Conservation (phyloP, 2,329 filamentous ascomycete species). For the Fusarium pseudograminearum region DNA sequence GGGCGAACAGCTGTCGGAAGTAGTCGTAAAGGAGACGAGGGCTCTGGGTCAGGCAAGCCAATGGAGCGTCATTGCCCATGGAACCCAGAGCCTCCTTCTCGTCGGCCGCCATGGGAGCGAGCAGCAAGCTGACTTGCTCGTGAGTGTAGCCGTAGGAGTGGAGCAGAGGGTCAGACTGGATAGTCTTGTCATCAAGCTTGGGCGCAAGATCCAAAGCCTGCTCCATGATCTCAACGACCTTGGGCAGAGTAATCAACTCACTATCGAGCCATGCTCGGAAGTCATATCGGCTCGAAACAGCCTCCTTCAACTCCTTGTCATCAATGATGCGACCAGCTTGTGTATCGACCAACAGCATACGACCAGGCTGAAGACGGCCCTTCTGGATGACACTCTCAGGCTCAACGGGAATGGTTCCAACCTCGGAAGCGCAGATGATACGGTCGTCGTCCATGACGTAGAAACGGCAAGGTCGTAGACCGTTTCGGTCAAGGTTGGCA, state of each 20-base stretch:
- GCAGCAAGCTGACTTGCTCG: conserved; percentile 91
- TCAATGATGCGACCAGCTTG: conserved; percentile 91
- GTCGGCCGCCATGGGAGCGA: conserved; percentile 96
- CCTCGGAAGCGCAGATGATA: conserved; percentile 96
- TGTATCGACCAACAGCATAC: conserved; percentile 96
- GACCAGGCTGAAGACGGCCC: conserved; percentile 91
- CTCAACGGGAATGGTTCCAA: conserved; percentile 91
- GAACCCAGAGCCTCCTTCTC: conserved; percentile 97
- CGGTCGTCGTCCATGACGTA: conserved; percentile 97
- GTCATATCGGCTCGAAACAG: conserved; percentile 86
- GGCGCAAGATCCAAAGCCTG: conserved; percentile 72
- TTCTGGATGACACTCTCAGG: conserved; percentile 92
- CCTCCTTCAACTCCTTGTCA: conserved; percentile 89
- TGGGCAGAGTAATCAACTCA: conserved; percentile 84
- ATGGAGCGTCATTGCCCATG: conserved; percentile 96
- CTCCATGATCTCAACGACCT: conserved; percentile 73
- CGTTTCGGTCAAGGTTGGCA: conserved; percentile 96
- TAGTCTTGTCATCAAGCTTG: conserved; percentile 73
- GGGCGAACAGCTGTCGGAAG: conserved; percentile 96
- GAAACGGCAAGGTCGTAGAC: conserved; percentile 93
- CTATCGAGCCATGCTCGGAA: conserved; percentile 90
- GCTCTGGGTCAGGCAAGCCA: conserved; percentile 90
- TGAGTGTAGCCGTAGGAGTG: conserved; percentile 94
- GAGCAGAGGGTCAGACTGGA: conserved; percentile 87
- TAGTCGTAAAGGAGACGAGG: conserved; percentile 94